These are phyloP conservation scores for Fusarium chlamydosporum DNA, from an alignment of 2,329 filamentous ascomycete species.

Conservation along the genomic window DNA sequence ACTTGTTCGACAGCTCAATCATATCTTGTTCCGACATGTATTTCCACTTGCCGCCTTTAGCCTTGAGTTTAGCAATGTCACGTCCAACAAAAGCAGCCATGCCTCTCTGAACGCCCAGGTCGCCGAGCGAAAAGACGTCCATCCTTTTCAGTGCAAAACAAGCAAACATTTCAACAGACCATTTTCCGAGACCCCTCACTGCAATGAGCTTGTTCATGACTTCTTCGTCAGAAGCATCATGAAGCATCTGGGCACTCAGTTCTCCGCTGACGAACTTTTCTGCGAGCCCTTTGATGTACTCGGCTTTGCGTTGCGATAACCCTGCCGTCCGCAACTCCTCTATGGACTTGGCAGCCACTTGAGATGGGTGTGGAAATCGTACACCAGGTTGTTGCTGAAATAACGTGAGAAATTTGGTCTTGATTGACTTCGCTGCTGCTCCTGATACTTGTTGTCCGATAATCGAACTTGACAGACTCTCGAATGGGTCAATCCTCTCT, in stretches of 20 bases:
- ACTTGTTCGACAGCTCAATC: conserved; percentile 83
- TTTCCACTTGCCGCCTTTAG: conserved; percentile 91
- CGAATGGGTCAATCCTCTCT: conserved; percentile 90
- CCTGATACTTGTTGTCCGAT: conserved; percentile 97
- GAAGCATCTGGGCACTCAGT: conserved; percentile 80
- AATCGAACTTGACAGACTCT: conserved; percentile 85
- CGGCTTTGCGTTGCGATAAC: conserved; percentile 93
- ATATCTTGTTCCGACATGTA: conserved; percentile 97
- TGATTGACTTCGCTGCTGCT: conserved; percentile 90
- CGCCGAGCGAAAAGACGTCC: conserved; percentile 93
- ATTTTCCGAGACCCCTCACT: conserved; percentile 87
- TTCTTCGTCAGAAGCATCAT: conserved; percentile 86
- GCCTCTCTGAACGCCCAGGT: conserved; percentile 93
- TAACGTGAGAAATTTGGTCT: conserved; percentile 82
- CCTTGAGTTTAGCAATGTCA: conserved; percentile 87
- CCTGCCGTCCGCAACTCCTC: conserved; percentile 84
- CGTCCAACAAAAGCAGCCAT: conserved; percentile 90
- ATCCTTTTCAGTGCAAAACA: conserved; percentile 94
- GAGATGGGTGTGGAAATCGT: conserved; percentile 80
- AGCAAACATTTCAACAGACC: conserved; percentile 99
- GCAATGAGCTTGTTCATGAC: conserved; percentile 85
- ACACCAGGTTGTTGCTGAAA: conserved; percentile 65
- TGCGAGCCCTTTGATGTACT: conserved; percentile 90
- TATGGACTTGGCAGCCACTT: conserved; percentile 76
- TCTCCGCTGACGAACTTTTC: conserved; percentile 83